These are phyloP conservation scores for Sungouiozyma ichnusensis DNA, from an alignment of 805 yeast genomes.

Conservation along the genomic window DNA sequence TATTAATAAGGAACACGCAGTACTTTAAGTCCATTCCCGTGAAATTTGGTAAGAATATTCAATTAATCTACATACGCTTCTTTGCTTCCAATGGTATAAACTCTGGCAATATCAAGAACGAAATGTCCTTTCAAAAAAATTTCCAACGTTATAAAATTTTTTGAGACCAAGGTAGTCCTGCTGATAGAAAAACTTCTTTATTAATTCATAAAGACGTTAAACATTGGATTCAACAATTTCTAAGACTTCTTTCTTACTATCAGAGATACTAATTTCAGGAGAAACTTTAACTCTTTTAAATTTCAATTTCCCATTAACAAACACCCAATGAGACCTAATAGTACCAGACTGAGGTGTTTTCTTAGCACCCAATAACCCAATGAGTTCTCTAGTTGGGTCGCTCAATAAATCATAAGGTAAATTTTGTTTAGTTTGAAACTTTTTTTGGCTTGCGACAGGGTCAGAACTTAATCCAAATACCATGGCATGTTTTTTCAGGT, in stretches of 20 bases:
- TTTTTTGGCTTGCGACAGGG: constrained; percentile 64
- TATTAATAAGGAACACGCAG: too few species aligned
- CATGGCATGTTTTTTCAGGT: constrained; percentile 31
- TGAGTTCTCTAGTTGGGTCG: constrained; percentile 62
- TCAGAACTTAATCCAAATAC: constrained; percentile 83
- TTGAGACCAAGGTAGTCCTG: too few species aligned
- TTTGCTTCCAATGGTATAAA: too few species aligned
- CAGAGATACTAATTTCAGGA: constrained; percentile 48
- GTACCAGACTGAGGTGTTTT: constrained; percentile 63
- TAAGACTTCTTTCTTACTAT: constrained; percentile 49
- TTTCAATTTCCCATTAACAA: constrained; percentile 61
- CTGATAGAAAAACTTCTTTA: too few species aligned
- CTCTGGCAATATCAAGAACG: too few species aligned
- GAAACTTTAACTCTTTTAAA: constrained; percentile 32
- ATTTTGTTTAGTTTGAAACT: constrained; percentile 60
- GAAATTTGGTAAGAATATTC: too few species aligned
- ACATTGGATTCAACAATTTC: constrained; percentile 19
- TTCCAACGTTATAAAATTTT: too few species aligned
- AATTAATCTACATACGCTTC: too few species aligned
- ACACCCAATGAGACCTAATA: constrained; percentile 86
- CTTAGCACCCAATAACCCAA: constrained; percentile 72
- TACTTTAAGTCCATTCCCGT: too few species aligned
- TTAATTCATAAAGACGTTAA: too few species aligned
- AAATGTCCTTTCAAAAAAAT: too few species aligned
- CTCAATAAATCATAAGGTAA: constrained; percentile 65